Base-by-base conservation (phyloP, 1,139 yeast species). In the Pichia inconspicua region DNA sequence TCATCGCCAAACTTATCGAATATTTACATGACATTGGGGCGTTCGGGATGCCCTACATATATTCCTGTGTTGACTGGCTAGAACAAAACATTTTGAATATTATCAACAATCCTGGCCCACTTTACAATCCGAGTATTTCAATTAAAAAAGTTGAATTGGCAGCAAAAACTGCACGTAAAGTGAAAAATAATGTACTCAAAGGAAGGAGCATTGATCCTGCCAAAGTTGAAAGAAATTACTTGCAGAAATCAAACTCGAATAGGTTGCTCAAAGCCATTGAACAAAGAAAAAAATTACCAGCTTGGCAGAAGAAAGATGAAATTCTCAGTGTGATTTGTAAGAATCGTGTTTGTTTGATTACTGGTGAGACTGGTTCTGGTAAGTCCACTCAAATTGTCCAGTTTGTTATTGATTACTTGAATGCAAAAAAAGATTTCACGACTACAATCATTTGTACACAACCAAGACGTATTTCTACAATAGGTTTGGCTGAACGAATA, bases 291-390 rank as follows among this genome's bases (percentile, higher is more conserved):
- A 62, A 63, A 4, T 67, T 92, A 34, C 97, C 98, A 0, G 97
- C 97, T 0, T 90, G 96, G 95, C 64, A 69, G 12, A 84, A 83
- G 61, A 73, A 70, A 45, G 67, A 75, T 0, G 71, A 74, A 5
- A 72, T 92, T 42, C 72, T 86, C 1, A 61, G 75, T 0, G 65
- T 80, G 4, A 78, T 92, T 6, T 70, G 73, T 37, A 55, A 70
- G 0, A 77, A 84, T 58, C 79, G 78, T 54, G 84, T 88, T 3
- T 80, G 87, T 3, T 67, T 92, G 39, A 77, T 92, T 36, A 92
- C 97, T 1, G 98, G 97, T 63, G 98, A 92, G 64, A 92, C 98
- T 0, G 98, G 98, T 57, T 88, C 96, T 0, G 97, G 97, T 55
- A 89, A 89, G 61, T 86, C 96, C 0, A 89, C 97, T 0, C 97